phyloP scores from a whole-genome alignment of 345 rosid species.

The Kandelia obovata region DNA sequence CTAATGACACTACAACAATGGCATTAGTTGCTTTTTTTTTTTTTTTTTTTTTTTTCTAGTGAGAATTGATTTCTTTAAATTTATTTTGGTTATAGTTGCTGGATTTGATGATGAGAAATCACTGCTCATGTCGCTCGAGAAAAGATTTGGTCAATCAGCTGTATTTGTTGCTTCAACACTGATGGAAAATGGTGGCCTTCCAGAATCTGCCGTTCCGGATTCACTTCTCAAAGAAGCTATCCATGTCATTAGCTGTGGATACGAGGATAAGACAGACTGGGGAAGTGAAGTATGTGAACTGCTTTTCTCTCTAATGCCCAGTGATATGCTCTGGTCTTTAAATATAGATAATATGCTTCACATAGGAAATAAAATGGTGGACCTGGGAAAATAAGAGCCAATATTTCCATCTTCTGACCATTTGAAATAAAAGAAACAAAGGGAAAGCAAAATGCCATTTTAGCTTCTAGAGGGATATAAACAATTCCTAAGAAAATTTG shows the following conservation, averaged over 20 bases:
- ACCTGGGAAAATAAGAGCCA: background rate
- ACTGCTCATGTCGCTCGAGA: too few relatives aligned
- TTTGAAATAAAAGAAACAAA: too few relatives aligned
- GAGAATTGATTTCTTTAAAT: background rate
- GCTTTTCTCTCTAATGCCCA: background rate
- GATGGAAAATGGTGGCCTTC: slow-evolving; percentile 45
- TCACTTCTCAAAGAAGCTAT: slow-evolving; percentile 42
- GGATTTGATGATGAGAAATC: slow-evolving; percentile 43
- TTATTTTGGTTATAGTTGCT: slow-evolving; percentile 5
- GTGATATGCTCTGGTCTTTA: background rate
- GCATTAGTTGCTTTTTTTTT: background rate
- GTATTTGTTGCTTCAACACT: slow-evolving; percentile 42
- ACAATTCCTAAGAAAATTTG: background rate
- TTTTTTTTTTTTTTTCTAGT: background rate
- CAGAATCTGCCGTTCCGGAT: slow-evolving; percentile 33
- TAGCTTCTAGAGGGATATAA: background rate
- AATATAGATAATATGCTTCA: background rate
- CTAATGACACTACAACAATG: background rate
- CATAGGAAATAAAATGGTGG: background rate
- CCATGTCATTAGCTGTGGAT: slow-evolving; percentile 47
- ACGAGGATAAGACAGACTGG: slow-evolving; percentile 49
- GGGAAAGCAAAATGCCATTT: background rate
- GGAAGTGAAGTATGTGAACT: slow-evolving; percentile 33
- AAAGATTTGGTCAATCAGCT: slow-evolving; percentile 40
- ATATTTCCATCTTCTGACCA: background rate